These are phyloP conservation scores for Aspergillus amoenus DNA, from an alignment of 2,329 filamentous ascomycete species.

Conservation along the genomic window DNA sequence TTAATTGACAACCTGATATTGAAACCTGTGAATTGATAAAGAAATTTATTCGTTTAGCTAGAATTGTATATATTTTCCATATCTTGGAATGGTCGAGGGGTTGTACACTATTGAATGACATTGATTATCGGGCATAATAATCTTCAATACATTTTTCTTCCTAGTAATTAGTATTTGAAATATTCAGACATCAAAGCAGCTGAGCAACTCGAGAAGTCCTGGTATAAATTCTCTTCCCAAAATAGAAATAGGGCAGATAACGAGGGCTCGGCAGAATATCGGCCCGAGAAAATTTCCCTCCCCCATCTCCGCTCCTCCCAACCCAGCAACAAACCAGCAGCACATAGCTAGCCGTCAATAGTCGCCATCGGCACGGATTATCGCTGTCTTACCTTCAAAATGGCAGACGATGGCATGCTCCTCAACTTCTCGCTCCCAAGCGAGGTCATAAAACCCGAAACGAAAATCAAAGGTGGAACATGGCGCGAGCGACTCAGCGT, in stretches of 20 bases:
- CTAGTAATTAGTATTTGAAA: neutral
- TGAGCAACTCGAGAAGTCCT: neutral
- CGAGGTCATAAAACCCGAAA: conserved; percentile 60
- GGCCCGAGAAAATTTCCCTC: conserved; percentile 37
- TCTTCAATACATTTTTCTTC: too few relatives aligned
- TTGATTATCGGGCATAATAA: too few relatives aligned
- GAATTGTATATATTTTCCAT: neutral
- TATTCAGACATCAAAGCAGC: neutral
- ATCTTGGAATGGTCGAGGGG: neutral
- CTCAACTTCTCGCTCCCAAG: conserved; percentile 84
- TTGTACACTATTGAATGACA: neutral
- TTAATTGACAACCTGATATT: conserved; percentile 93
- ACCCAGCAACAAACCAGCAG: neutral
- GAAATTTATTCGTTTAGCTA: neutral
- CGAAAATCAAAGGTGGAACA: conserved; percentile 78
- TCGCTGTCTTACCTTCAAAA: conserved; percentile 36
- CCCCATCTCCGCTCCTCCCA: neutral
- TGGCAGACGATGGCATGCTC: conserved; percentile 95
- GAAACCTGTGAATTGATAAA: conserved; percentile 30
- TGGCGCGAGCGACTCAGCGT: conserved; percentile 88
- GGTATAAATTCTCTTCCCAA: conserved; percentile 5
- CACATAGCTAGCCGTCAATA: neutral
- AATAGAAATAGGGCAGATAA: conserved; percentile 32
- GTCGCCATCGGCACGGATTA: neutral
- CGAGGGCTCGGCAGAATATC: conserved; percentile 28